Conservation (phyloP, 108 stramenopile genomes). For the Nannochloropsis oceanica region DNA sequence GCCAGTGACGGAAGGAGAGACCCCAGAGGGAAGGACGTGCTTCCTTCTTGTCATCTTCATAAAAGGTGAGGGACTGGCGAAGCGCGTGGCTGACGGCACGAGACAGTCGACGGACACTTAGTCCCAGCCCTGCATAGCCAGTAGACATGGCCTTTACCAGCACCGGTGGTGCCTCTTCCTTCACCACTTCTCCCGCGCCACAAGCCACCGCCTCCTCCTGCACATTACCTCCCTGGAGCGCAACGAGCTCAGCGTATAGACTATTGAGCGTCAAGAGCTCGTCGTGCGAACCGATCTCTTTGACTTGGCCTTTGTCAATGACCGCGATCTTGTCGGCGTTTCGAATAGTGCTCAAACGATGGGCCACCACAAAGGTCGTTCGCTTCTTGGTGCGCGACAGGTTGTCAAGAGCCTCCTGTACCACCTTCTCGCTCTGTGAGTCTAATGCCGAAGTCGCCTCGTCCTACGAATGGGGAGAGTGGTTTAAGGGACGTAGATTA, state of each 20-base stretch:
- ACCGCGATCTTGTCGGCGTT: slow-evolving; percentile 71
- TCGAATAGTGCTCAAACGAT: slow-evolving; percentile 54
- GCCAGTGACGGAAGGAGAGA: not conserved
- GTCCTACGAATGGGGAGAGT: not conserved
- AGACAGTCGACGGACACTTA: not conserved
- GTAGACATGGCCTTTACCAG: not conserved
- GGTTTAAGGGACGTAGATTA: too few species aligned
- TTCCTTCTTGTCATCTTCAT: not conserved
- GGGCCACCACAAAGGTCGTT: slow-evolving; percentile 39
- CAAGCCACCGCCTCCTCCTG: not conserved
- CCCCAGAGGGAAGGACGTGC: not conserved
- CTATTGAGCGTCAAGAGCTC: slow-evolving; percentile 52
- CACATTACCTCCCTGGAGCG: not conserved
- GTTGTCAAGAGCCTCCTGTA: slow-evolving; percentile 42
- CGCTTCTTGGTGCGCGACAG: slow-evolving; percentile 4
- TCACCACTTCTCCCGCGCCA: not conserved
- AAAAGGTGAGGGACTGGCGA: not conserved
- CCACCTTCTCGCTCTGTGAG: slow-evolving; percentile 34
- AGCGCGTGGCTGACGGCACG: not conserved
- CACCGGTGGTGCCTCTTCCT: not conserved
- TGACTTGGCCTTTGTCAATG: slow-evolving; percentile 55
- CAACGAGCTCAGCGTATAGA: slow-evolving; percentile 42
- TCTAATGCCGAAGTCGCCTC: slow-evolving; percentile 44
- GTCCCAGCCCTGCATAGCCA: not conserved
- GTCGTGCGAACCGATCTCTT: slow-evolving; percentile 59